Percentiles rank a stretch among this genome's conserved stretches.
Conservation (phyloP, 495 filamentous ascomycete genomes). For the Glarea lozoyensis region DNA sequence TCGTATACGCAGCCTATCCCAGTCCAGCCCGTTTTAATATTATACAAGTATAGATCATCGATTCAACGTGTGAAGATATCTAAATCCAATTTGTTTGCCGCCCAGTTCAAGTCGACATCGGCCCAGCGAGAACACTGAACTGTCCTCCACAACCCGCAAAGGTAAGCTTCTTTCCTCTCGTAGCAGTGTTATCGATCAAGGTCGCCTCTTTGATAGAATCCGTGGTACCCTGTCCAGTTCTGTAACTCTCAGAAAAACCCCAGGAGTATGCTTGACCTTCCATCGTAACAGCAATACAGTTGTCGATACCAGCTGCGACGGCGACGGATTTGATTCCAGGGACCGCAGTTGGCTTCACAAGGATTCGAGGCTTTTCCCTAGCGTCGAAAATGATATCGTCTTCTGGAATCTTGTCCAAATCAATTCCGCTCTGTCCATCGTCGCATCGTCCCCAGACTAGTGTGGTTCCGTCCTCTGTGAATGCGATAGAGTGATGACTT, state of each 20-base stretch:
- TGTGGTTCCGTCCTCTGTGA: slow-evolving; percentile 49
- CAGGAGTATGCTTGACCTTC: slow-evolving; percentile 56
- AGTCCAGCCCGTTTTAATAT: too few species aligned
- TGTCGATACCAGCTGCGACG: slow-evolving; percentile 46
- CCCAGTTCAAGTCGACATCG: too few species aligned
- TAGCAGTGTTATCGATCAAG: slow-evolving; percentile 50
- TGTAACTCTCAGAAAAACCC: slow-evolving; percentile 59
- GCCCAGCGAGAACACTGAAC: slow-evolving; percentile 47
- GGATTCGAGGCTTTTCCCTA: slow-evolving; percentile 31
- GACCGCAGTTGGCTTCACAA: slow-evolving; percentile 41
- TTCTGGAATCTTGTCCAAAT: slow-evolving; percentile 32
- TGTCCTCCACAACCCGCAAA: slow-evolving; percentile 58
- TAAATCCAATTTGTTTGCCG: too few species aligned
- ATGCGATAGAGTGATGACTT: slow-evolving; percentile 56
- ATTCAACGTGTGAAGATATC: too few species aligned
- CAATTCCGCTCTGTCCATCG: slow-evolving; percentile 51
- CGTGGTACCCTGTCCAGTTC: slow-evolving; percentile 53
- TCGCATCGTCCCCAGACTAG: slow-evolving; percentile 66
- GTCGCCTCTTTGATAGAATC: slow-evolving; percentile 50
- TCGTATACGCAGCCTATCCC: too few species aligned
- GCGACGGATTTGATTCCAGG: slow-evolving; percentile 20
- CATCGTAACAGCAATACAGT: slow-evolving; percentile 48
- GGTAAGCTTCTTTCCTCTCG: slow-evolving; percentile 44
- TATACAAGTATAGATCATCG: too few species aligned
- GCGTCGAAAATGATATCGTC: slow-evolving; percentile 53